These are phyloP conservation scores for Fomitopsis palustris DNA, from an alignment of 1,284 basidiomycete species.

Conservation along the genomic window DNA sequence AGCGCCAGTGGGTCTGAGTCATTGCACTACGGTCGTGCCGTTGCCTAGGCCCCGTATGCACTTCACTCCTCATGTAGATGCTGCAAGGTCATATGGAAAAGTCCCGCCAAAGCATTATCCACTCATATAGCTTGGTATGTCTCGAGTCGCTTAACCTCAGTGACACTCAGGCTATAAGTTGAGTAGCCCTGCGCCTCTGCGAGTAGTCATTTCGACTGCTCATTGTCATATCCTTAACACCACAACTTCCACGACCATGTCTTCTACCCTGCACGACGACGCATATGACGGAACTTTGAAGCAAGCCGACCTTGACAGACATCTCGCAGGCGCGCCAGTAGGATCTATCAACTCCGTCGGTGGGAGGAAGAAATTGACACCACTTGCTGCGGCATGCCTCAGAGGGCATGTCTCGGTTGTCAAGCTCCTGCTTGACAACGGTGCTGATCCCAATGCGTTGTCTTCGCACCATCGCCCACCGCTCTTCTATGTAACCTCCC, in stretches of 20 bases:
- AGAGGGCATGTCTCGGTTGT: conserved; percentile 7
- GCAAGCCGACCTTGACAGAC: neutral
- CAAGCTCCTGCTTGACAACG: conserved; percentile 6
- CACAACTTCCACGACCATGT: neutral
- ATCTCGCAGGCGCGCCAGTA: neutral
- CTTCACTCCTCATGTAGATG: too few relatives aligned
- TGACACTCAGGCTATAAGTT: too few relatives aligned
- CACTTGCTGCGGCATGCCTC: conserved; percentile 6
- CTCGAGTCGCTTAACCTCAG: too few relatives aligned
- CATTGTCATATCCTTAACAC: too few relatives aligned
- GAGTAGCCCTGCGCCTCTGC: too few relatives aligned
- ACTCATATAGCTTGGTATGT: too few relatives aligned
- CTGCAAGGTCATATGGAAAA: too few relatives aligned
- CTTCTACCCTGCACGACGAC: neutral
- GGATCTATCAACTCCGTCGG: neutral
- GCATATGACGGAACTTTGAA: neutral
- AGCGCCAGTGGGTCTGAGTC: too few relatives aligned
- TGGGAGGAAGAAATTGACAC: conserved; percentile 1
- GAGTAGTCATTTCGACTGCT: too few relatives aligned
- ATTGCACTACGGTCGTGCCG: too few relatives aligned
- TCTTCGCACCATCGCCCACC: conserved; percentile 3
- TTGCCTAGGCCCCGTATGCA: too few relatives aligned
- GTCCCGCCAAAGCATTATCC: too few relatives aligned
- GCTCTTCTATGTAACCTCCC: conserved; percentile 4
- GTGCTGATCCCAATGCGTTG: conserved; percentile 1